Conservation (phyloP, 306 rosid genomes). For the Carpinus viminea region DNA sequence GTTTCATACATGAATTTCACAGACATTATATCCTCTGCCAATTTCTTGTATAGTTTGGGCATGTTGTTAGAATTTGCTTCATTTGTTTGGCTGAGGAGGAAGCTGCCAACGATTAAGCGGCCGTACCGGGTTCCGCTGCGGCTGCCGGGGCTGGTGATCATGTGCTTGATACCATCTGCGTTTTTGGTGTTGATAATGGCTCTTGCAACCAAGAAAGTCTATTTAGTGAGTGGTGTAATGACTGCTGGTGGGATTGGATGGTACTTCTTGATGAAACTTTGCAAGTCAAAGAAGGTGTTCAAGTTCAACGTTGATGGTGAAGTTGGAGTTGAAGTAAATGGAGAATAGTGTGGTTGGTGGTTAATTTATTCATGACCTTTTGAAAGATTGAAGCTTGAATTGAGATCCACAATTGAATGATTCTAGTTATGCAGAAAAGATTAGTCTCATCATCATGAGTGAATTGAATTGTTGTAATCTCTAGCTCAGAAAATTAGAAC, state of each 20-base stretch:
- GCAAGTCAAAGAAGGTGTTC: constrained; percentile 27
- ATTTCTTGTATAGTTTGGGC: constrained; percentile 60
- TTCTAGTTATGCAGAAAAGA: background rate
- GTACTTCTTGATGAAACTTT: constrained; percentile 39
- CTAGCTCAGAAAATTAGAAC: background rate
- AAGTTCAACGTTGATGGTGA: constrained; percentile 2
- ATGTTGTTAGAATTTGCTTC: constrained; percentile 60
- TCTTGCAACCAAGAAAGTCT: constrained; percentile 47
- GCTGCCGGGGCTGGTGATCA: constrained; percentile 32
- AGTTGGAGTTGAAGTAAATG: background rate
- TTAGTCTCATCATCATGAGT: too few relatives aligned
- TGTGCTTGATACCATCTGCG: constrained; percentile 54
- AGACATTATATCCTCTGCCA: constrained; percentile 41
- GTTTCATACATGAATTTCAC: constrained; percentile 45
- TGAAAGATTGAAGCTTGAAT: background rate
- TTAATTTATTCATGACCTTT: background rate
- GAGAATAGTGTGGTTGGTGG: background rate
- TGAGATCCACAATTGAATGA: background rate
- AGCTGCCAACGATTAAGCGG: constrained; percentile 36
- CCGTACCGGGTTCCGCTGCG: constrained; percentile 55
- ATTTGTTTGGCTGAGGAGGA: constrained; percentile 56
- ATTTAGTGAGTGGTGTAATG: constrained; percentile 48
- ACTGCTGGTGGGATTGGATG: constrained; percentile 42
- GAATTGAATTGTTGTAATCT: background rate
- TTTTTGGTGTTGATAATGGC: constrained; percentile 47